Evolutionary conservation across 805 yeast genomes (phyloP), one percentile per base, ranked within the genome.

Genomic region (baker's yeast (Saccharomyces cerevisiae)): DNA sequence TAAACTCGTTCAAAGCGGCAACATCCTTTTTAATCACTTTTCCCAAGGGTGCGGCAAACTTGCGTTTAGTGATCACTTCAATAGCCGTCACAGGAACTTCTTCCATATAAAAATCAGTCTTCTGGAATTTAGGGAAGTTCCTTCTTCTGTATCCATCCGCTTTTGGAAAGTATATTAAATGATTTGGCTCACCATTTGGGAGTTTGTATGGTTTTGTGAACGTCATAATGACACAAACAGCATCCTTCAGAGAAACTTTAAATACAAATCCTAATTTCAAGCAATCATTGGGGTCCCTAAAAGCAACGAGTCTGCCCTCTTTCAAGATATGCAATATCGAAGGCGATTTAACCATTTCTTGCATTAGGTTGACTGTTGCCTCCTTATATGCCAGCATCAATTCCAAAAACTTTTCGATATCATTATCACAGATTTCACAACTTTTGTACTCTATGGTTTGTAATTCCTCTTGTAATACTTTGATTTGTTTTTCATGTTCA

Each of bases 401-500:
- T 2, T 71, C 70, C 57, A 79, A 79, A 10, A 79, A 72, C 5
- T 69, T 68, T 28, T 77, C 78, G 29, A 85, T 65, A 48, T 77
- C 81, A 1, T 62, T 66, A 10, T 69, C 59, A 10, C 76, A 68
- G 48, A 73, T 70, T 2, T 67, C 53, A 59, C 68, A 64, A 2
- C 55, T 68, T 5, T 73, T 74, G 4, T 66, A 58, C 13, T 69
- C 70, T 49, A 76, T 63, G 1, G 63, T 59, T 13, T 66, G 68
- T 46, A 88, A 67, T 47, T 80, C 71, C 6, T 71, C 74, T 48
- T 81, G 79, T 41, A 84, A 73, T 46, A 73, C 72, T 49, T 80
- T 75, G 28, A 89, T 81, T 57, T 79, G 78, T 63, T 79, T 77
- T 68, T 90, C 85, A 64, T 89, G 94, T 59, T 90, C 95, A 0